Evolutionary conservation across 2,329 filamentous ascomycete species (phyloP).

Genomic region (Davidsoniella australis): DNA sequence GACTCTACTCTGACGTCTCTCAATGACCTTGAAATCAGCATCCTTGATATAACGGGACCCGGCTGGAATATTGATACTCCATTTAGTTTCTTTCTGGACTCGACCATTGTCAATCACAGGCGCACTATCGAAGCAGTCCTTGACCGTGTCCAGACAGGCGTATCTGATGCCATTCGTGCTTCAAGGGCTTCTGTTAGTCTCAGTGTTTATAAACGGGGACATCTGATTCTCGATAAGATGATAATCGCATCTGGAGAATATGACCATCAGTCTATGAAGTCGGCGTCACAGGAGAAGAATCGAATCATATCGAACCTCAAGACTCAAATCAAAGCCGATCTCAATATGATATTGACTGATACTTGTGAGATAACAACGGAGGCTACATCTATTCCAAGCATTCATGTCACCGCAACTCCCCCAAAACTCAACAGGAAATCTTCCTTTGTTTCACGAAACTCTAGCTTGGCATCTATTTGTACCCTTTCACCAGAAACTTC

Average conservation of each 20-base stretch:
- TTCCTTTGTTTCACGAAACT: conserved; percentile 3
- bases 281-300: conserved; percentile 18
- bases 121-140: conserved; percentile 31
- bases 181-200: conserved; percentile 30
- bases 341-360: conserved; percentile 33
- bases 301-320: conserved; percentile 25
- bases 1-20: conserved; percentile 25
- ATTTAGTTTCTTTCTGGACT: conserved; percentile 26
- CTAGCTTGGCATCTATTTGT: conserved; percentile 4
- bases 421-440: background rate
- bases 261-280: conserved; percentile 18
- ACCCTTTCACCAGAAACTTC: background rate
- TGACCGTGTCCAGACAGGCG: conserved; percentile 33
- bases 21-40: conserved; percentile 31
- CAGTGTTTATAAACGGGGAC: conserved; percentile 33
- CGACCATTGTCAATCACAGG: conserved; percentile 25
- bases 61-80: conserved; percentile 31
- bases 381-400: conserved; percentile 16
- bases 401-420: conserved; percentile 14
- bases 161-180: conserved; percentile 30
- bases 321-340: conserved; percentile 29
- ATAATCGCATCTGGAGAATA: conserved; percentile 23
- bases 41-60: conserved; percentile 29
- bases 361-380: conserved; percentile 26
- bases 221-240: conserved; percentile 33